Percentiles rank a stretch among this genome's conserved stretches.
Evolutionary conservation across 495 filamentous ascomycete species (phyloP).

Genomic region (Neurospora sp.): DNA sequence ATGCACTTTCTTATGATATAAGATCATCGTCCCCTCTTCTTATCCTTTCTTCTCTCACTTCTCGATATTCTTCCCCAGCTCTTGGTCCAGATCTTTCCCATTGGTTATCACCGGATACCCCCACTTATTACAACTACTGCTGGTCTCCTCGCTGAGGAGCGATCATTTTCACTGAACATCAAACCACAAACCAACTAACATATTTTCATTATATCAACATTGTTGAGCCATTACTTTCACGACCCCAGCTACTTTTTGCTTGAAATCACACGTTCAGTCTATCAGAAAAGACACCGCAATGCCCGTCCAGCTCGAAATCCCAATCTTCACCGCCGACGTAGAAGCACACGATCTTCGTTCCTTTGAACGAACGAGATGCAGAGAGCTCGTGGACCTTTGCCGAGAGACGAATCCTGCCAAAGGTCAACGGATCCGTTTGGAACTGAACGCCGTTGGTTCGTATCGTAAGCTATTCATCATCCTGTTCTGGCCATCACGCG

Average conservation of each 20-base stretch:
- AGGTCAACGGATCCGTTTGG: conserved; percentile 15
- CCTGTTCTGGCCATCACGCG: background rate
- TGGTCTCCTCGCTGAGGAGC: background rate
- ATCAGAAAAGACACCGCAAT: background rate
- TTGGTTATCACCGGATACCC: background rate
- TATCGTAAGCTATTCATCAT: conserved; percentile 18
- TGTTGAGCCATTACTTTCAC: background rate
- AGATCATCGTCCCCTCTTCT: background rate
- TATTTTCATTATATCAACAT: background rate
- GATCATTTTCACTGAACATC: background rate
- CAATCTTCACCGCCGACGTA: conserved; percentile 26
- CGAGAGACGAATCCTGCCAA: background rate
- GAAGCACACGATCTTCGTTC: conserved; percentile 13
- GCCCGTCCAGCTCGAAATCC: conserved; percentile 24
- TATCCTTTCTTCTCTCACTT: background rate
- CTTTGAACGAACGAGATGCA: conserved; percentile 14
- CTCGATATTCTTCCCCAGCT: background rate
- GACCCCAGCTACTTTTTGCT: background rate
- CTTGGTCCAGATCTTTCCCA: background rate
- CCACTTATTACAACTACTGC: background rate
- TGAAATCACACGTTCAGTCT: background rate
- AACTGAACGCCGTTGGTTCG: conserved; percentile 31
- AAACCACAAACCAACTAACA: background rate
- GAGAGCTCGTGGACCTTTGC: background rate
- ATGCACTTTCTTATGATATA: background rate